A percentile compares a stretch with the other conserved stretches of the same genome.
phyloP scores from a whole-genome alignment of 2,329 filamentous ascomycete genomes.

The Fusarium sp. region DNA sequence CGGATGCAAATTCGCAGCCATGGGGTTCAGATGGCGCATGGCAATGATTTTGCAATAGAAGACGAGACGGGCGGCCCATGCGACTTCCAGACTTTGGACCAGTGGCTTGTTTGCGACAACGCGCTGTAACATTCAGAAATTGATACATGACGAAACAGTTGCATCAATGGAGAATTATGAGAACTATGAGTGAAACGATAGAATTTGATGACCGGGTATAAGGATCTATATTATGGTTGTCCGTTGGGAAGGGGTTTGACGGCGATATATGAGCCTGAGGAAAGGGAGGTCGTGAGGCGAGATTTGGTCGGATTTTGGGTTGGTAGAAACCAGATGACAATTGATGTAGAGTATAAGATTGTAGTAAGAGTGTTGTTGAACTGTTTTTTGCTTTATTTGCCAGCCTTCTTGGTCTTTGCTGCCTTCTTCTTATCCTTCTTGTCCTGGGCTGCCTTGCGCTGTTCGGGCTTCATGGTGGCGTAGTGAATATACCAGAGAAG shows the following conservation, averaged over 20 bases:
- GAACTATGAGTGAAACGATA: neutral
- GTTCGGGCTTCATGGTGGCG: constrained; percentile 70
- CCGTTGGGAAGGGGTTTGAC: constrained; percentile 14
- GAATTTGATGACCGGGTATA: neutral
- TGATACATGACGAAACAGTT: neutral
- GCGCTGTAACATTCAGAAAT: neutral
- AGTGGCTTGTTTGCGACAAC: constrained; percentile 30
- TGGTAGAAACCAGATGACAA: neutral
- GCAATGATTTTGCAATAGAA: neutral
- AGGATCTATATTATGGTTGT: constrained; percentile 23
- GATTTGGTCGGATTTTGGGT: neutral
- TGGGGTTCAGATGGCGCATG: neutral
- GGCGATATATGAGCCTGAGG: neutral
- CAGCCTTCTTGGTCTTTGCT: constrained; percentile 30
- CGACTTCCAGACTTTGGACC: constrained; percentile 29
- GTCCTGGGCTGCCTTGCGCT: constrained; percentile 64
- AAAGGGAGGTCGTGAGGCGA: neutral
- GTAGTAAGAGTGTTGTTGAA: neutral
- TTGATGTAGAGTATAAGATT: neutral
- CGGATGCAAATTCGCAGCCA: neutral
- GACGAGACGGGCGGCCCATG: constrained; percentile 4
- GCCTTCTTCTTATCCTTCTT: constrained; percentile 58
- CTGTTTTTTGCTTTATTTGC: constrained; percentile 26
- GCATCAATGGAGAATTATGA: neutral
- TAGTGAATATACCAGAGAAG: constrained; percentile 69